Conservation (phyloP, 2,329 filamentous ascomycete species). For the Claviceps africana region DNA sequence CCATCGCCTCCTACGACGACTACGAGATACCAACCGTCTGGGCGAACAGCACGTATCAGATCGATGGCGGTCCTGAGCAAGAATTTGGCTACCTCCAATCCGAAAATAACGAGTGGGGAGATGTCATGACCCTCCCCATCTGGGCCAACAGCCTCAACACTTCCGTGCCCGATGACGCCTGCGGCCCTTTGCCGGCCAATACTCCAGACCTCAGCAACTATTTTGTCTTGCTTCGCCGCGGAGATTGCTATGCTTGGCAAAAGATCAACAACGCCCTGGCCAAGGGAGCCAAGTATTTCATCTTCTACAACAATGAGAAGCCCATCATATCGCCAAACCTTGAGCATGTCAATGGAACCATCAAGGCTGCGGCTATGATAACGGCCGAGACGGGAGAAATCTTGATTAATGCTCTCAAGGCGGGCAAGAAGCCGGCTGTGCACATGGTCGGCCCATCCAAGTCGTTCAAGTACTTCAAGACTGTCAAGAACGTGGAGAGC, state of each 20-base stretch:
- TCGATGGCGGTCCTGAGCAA: conserved; percentile 19
- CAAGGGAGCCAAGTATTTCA: conserved; percentile 44
- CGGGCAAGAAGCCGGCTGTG: conserved; percentile 28
- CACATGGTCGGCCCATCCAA: conserved; percentile 28
- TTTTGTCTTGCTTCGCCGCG: conserved; percentile 47
- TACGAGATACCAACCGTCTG: conserved; percentile 27
- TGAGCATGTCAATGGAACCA: too few species aligned
- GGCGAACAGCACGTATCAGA: conserved; percentile 26
- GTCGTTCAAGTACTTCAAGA: conserved; percentile 17
- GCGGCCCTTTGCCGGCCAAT: conserved; percentile 33
- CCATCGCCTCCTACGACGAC: conserved; percentile 38
- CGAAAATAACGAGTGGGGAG: conserved; percentile 26
- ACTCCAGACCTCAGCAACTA: conserved; percentile 43
- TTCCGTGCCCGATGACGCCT: conserved; percentile 34
- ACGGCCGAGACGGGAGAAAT: conserved; percentile 24
- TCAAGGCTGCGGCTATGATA: conserved; percentile 28
- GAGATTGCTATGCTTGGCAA: conserved; percentile 38
- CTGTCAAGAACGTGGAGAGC: conserved; percentile 18
- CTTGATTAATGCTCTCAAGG: conserved; percentile 30
- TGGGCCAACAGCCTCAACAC: conserved; percentile 37
- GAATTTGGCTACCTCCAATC: conserved; percentile 31
- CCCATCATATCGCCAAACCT: too few species aligned
- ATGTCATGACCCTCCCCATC: conserved; percentile 32
- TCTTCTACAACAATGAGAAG: conserved; percentile 43
- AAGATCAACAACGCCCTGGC: conserved; percentile 40